Percentiles rank a stretch among this genome's conserved stretches.
These are phyloP conservation scores for Aspergillus arachidicola DNA, from an alignment of 2,329 filamentous ascomycete genomes.

Conservation along the genomic window DNA sequence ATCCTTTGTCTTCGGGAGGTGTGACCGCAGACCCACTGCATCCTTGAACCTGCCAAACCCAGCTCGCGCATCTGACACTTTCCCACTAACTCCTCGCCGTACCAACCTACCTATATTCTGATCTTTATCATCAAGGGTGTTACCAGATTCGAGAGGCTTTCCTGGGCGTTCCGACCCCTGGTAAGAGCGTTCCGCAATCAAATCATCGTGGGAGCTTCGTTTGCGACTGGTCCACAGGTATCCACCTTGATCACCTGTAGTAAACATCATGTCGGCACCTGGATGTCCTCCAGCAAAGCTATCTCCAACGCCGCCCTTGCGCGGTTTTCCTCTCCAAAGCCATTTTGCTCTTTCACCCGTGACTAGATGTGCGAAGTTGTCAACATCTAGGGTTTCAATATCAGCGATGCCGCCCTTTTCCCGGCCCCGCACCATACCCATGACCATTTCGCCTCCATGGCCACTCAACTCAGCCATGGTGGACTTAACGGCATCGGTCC, in stretches of 20 bases:
- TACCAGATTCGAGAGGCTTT: constrained; percentile 33
- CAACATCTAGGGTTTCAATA: constrained; percentile 87
- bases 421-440: constrained; percentile 86
- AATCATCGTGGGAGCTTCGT: constrained; percentile 43
- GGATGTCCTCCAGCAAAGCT: constrained; percentile 33
- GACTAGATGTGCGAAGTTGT: constrained; percentile 75
- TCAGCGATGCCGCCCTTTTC: constrained; percentile 90
- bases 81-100: constrained; percentile 77
- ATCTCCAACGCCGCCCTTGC: constrained; percentile 56
- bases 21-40: constrained; percentile 64
- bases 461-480: constrained; percentile 92
- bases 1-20: constrained; percentile 44
- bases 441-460: constrained; percentile 90
- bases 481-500: constrained; percentile 91
- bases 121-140: constrained; percentile 41
- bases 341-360: constrained; percentile 86
- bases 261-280: constrained; percentile 47
- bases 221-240: constrained; percentile 49
- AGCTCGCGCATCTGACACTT: constrained; percentile 77
- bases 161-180: constrained; percentile 34
- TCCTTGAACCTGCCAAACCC: constrained; percentile 85
- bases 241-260: constrained; percentile 48
- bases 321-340: constrained; percentile 90
- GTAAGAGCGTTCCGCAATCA: constrained; percentile 30
- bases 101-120: constrained; percentile 63